Evolutionary conservation across 2,329 filamentous ascomycete species (phyloP).

Genomic region (Diaporthe sp.): DNA sequence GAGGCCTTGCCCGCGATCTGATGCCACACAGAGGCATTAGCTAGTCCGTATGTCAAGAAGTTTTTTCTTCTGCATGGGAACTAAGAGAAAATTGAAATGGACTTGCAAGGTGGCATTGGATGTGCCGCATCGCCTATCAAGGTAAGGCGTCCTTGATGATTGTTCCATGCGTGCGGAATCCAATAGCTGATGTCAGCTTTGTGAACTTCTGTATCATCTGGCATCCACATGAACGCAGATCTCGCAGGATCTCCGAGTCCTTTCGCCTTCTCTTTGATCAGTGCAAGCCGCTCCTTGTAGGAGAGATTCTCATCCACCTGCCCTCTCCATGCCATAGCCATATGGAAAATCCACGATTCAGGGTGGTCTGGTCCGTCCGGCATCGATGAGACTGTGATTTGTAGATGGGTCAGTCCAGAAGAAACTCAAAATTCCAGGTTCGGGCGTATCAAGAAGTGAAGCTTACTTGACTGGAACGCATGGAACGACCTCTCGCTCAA

Average conservation of each 20-base stretch:
- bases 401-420: neutral
- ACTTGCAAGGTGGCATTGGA: slow-evolving; percentile 20
- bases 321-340: slow-evolving; percentile 11
- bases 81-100: neutral
- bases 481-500: slow-evolving; percentile 9
- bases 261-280: slow-evolving; percentile 4
- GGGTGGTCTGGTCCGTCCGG: neutral
- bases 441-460: no score
- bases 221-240: slow-evolving; percentile 14
- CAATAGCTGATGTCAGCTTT: slow-evolving; percentile 20
- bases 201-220: slow-evolving; percentile 4
- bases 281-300: slow-evolving; percentile 2
- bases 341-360: slow-evolving; percentile 10
- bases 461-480: slow-evolving; percentile 4
- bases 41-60: neutral
- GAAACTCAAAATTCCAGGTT: neutral
- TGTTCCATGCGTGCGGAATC: neutral
- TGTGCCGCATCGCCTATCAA: slow-evolving; percentile 7
- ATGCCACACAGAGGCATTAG: neutral
- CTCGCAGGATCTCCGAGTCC: neutral
- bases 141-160: neutral
- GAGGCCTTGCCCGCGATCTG: slow-evolving; percentile 6
- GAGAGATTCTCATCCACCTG: neutral
- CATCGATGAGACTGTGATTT: neutral
- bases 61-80: no score